Evolutionary conservation across 208 protist genomes (phyloP).

Genomic region (Leishmania lainsoni): DNA sequence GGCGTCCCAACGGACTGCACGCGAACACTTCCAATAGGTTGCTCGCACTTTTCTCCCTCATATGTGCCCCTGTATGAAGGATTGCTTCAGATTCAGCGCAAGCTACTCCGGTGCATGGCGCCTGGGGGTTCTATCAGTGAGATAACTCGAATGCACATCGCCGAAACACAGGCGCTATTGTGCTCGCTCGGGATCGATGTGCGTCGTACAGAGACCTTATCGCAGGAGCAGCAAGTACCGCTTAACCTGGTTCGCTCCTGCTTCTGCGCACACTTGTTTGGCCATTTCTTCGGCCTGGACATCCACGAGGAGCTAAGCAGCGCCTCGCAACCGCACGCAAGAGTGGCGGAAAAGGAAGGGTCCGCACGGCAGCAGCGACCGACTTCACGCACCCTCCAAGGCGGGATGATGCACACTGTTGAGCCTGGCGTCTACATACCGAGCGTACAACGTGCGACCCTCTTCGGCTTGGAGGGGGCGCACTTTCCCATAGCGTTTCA

Average conservation of each 20-base stretch:
- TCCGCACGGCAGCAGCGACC: background rate
- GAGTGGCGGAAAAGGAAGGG: background rate
- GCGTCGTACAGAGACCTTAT: background rate
- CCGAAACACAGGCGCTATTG: slow-evolving; percentile 31
- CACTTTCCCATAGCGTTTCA: slow-evolving; percentile 27
- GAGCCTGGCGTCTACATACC: slow-evolving; percentile 73
- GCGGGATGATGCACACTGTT: slow-evolving; percentile 72
- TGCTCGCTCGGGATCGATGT: slow-evolving; percentile 32
- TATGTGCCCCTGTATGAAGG: slow-evolving; percentile 36
- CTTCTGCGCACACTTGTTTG: slow-evolving; percentile 62
- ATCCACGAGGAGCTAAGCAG: slow-evolving; percentile 46
- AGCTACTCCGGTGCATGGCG: slow-evolving; percentile 32
- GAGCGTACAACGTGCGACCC: slow-evolving; percentile 6
- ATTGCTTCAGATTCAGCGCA: slow-evolving; percentile 46
- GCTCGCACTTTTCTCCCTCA: slow-evolving; percentile 6
- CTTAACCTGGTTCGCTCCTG: slow-evolving; percentile 35
- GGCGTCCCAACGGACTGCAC: slow-evolving; percentile 69
- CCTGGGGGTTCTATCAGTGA: slow-evolving; percentile 30
- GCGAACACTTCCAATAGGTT: slow-evolving; percentile 50
- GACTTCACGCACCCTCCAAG: slow-evolving; percentile 20
- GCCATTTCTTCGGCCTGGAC: slow-evolving; percentile 64
- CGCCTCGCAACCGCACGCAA: background rate
- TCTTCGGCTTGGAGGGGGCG: slow-evolving; percentile 14
- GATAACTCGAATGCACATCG: slow-evolving; percentile 37
- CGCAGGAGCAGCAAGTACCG: slow-evolving; percentile 13